A percentile compares a stretch with the other conserved stretches of the same genome.
Evolutionary conservation across 148 eudicot genomes (phyloP).

Genomic region (Vaccinium corymbosum): DNA sequence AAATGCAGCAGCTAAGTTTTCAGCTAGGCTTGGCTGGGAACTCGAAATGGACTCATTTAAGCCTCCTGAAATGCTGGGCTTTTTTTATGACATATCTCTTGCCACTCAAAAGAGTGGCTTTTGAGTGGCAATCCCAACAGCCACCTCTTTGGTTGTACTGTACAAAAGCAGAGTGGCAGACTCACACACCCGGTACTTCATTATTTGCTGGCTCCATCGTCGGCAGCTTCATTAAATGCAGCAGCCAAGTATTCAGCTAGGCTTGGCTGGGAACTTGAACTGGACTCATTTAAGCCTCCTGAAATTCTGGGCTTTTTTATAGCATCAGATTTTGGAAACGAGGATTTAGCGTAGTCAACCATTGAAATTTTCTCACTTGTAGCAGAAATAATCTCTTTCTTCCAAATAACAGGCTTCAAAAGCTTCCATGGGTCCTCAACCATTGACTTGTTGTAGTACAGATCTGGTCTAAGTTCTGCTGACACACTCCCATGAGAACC

Average conservation of each 20-base stretch:
- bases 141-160: background rate
- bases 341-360: conserved; percentile 13
- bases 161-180: background rate
- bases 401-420: conserved; percentile 55
- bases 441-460: conserved; percentile 52
- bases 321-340: conserved; percentile 22
- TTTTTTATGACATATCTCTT: conserved; percentile 15
- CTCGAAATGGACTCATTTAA: conserved; percentile 19
- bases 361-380: conserved; percentile 14
- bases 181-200: conserved; percentile 16
- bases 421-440: conserved; percentile 64
- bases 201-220: conserved; percentile 15
- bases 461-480: conserved; percentile 28
- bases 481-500: conserved; percentile 27
- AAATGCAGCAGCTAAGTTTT: conserved; percentile 50
- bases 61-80: conserved; percentile 32
- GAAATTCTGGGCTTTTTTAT: conserved; percentile 43
- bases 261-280: conserved; percentile 41
- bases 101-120: background rate
- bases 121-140: background rate
- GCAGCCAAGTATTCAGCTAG: conserved; percentile 65
- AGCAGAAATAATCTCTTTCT: conserved; percentile 9
- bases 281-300: conserved; percentile 16
- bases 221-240: conserved; percentile 43
- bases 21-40: conserved; percentile 62